Base-by-base conservation (phyloP, 306 rosid genomes). In the Astragalus glycyphyllos region DNA sequence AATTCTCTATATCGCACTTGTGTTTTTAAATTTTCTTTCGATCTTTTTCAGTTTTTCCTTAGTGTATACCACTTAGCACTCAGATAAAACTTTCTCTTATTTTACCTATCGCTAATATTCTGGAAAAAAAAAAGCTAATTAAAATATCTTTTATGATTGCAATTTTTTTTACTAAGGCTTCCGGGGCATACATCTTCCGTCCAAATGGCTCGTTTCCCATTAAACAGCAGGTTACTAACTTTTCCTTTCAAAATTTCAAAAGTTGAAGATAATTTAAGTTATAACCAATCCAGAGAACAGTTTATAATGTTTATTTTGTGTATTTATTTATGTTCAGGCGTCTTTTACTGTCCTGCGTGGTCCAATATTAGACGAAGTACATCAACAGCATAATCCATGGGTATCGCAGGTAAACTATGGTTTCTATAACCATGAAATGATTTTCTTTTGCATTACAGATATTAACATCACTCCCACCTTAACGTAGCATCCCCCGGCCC, bases 121-220 rank as follows among this genome's bases (percentile, higher is more conserved):
- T 65, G 53, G 20, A 68, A 64, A 57, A 32, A 68, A 64, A 57
- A 11, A 61, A 32, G 32, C 44, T 46, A 46, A 31, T 42, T 12
- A 53, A 45, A 67, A 77, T 47, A 48, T 72, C 46, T 54, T 16
- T 58, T 70, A 23, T 57, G 34, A 71, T 74, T 45, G 62, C 38
- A 12, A 26, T 51, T 42, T 45, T 68, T 42, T 62, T 35, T 49
- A 38, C 53, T 26, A 58, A 78, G 86, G 83, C 89, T 65, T 85
- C 89, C 11, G 89, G 89, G 59, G 89, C 89, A 41, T 82, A 85
- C 8, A 78, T 85, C 68, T 85, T 85, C 56, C 84, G 86, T 51
- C 84, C 89, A 66, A 85, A 85, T 77, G 81, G 81, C 38, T 79
- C 83, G 20, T 66, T 69, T 58, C 79, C 82, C 38, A 77, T 85